phyloP scores from a whole-genome alignment of 2,329 filamentous ascomycete species.

The Podosphaera fusca region DNA sequence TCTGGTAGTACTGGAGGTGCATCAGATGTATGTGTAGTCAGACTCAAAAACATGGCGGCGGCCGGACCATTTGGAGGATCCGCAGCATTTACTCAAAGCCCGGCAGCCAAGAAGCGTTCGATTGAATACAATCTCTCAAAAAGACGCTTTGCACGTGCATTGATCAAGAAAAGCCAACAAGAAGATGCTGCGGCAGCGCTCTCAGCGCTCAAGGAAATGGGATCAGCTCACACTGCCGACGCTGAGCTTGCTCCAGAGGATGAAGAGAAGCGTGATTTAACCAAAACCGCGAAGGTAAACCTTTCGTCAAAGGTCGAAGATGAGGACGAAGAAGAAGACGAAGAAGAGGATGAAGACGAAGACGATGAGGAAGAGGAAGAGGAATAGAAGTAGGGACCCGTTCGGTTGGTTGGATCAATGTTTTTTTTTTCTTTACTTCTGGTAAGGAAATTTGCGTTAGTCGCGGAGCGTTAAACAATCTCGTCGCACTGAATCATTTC shows the following conservation, averaged over 20 bases:
- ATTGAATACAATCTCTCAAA: conserved; percentile 28
- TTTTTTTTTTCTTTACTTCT: too few species aligned
- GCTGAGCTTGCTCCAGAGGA: background rate
- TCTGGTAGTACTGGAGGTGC: conserved; percentile 33
- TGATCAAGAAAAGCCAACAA: conserved; percentile 2
- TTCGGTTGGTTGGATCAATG: too few species aligned
- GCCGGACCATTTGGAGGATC: conserved; percentile 41
- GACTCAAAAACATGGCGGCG: conserved; percentile 35
- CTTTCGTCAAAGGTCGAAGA: background rate
- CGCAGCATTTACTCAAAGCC: conserved; percentile 36
- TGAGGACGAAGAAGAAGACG: background rate
- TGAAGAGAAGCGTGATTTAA: background rate
- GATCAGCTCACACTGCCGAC: background rate
- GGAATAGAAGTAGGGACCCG: too few species aligned
- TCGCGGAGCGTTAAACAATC: too few species aligned
- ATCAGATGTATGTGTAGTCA: conserved; percentile 39
- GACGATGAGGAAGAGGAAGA: background rate
- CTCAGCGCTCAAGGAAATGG: background rate
- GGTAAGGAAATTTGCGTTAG: too few species aligned
- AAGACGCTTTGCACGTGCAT: conserved; percentile 16
- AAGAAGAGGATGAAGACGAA: background rate
- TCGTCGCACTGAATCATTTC: too few species aligned
- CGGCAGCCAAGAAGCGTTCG: conserved; percentile 32
- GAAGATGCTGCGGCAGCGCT: background rate
- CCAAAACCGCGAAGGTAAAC: background rate